Percentiles rank a stretch among this genome's conserved stretches.
Conservation (phyloP, 139 green algal species). For the Micractinium sp. region DNA sequence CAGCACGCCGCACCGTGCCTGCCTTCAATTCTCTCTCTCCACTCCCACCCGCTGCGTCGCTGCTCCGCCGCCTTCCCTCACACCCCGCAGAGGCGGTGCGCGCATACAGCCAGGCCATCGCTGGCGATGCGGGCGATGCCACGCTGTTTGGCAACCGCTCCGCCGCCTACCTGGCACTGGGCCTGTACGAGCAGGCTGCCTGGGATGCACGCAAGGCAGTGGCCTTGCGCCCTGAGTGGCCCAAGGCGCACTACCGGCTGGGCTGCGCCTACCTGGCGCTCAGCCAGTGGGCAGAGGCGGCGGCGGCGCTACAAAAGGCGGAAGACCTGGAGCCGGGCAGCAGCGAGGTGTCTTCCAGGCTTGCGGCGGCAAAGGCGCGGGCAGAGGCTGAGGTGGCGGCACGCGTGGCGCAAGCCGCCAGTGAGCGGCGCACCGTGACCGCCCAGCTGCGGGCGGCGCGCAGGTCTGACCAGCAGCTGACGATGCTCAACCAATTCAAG, state of each 20-base stretch:
- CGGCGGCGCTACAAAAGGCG: constrained; percentile 16
- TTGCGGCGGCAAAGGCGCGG: constrained; percentile 5
- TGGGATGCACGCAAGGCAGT: constrained; percentile 48
- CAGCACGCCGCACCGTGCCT: neutral
- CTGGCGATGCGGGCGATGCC: constrained; percentile 35
- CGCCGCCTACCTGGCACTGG: constrained; percentile 50
- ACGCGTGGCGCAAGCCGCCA: constrained; percentile 30
- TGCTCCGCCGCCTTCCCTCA: neutral
- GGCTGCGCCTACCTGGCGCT: constrained; percentile 37
- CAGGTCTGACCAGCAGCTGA: constrained; percentile 37
- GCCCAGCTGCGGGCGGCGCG: constrained; percentile 53
- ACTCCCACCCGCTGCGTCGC: neutral
- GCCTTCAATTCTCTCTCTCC: neutral
- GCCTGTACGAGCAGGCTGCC: constrained; percentile 42
- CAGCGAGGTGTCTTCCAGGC: constrained; percentile 25
- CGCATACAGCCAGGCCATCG: constrained; percentile 63
- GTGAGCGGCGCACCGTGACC: constrained; percentile 46
- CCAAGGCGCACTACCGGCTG: constrained; percentile 64
- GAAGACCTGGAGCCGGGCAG: constrained; percentile 38
- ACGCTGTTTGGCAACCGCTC: constrained; percentile 58
- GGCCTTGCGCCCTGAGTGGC: constrained; percentile 41
- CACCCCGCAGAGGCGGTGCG: constrained; percentile 49
- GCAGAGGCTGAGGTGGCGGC: constrained; percentile 2
- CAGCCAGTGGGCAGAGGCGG: constrained; percentile 32
- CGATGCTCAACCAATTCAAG: constrained; percentile 69